phyloP scores from a whole-genome alignment of 148 eudicot species.

The Persicaria tinctoria region DNA sequence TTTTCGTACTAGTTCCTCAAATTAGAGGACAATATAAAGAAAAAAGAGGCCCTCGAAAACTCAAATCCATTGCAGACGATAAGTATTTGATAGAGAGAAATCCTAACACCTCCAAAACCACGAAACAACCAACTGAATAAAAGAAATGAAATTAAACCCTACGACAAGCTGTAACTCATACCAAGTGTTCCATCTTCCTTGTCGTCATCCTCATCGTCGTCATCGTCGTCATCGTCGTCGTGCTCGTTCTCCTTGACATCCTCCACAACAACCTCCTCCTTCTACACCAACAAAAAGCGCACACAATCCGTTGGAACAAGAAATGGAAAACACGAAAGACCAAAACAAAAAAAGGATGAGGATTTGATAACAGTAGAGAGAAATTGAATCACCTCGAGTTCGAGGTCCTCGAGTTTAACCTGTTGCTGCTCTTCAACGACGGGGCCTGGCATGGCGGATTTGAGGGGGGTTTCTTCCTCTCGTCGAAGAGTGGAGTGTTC shows the following conservation, averaged over 20 bases:
- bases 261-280: constrained; percentile 30
- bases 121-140: not conserved
- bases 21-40: no score
- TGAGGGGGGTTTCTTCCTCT: not conserved
- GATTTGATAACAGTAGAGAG: not conserved
- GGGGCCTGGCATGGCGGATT: constrained; percentile 55
- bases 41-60: no score
- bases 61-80: no score
- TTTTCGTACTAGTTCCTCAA: no score
- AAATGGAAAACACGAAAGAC: not conserved
- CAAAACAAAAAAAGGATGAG: not conserved
- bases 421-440: constrained; percentile 42
- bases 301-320: not conserved
- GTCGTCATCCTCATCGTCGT: constrained; percentile 52
- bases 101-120: not conserved
- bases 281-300: constrained; percentile 10
- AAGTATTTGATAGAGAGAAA: no score
- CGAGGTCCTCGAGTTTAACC: constrained; percentile 11
- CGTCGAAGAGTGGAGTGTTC: constrained; percentile 3
- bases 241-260: constrained; percentile 35
- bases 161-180: not conserved
- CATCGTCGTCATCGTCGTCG: constrained; percentile 34
- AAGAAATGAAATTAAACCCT: not conserved
- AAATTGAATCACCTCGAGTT: not conserved
- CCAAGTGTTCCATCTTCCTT: constrained; percentile 31